Evolutionary conservation across 345 rosid genomes (phyloP), one percentile per base, ranked within the genome.

Genomic region (Gossypioides kirkii): DNA sequence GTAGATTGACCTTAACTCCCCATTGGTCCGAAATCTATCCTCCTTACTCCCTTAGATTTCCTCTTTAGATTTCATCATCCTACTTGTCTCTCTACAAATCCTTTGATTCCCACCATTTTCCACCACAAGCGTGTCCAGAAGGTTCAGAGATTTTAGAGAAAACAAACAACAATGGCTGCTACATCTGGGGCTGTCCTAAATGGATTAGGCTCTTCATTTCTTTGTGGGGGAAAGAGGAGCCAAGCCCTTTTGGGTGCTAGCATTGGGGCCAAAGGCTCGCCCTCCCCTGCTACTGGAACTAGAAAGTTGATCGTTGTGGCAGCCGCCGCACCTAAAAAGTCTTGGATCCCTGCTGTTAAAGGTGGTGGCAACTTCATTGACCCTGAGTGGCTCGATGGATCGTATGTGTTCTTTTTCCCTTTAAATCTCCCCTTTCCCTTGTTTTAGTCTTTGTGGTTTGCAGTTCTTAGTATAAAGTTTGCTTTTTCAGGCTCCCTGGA

Each of bases 361-460:
- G 89, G 88, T n/a, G 98, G 97, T 6, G 94, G 98, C 71, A 90
- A 87, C 91, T 77, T 95, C 61, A 42, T 88, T 25, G 86, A 95
- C 86, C 98, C 99, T 2, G 99, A 90, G 70, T 95, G 99, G 98
- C 99, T 95, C 26, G 99, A 95, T 70, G 99, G 98, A 87, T 95
- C 99, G 98, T 94, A 86, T 85, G 98, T 87, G 53, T 55, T 32
- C 55, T 11, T 54, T 52, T 7, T 9, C 53, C 25, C 23, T 32
- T 32, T 6, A 18, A 4, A 17, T 56, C 6, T 25, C 42, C 3
- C 2, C 12, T 22, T 7, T 14, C 9, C 4, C 18, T 23, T 26
- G 2, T 4, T 56, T 46, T 49, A 1, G 5, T 11, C 5, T 14
- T 45, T 2, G 10, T 17, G 20, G 3, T 58, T 7, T 9, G 9